These are phyloP conservation scores for Talaromyces ruber DNA, from an alignment of 495 filamentous ascomycete species.

Conservation along the genomic window DNA sequence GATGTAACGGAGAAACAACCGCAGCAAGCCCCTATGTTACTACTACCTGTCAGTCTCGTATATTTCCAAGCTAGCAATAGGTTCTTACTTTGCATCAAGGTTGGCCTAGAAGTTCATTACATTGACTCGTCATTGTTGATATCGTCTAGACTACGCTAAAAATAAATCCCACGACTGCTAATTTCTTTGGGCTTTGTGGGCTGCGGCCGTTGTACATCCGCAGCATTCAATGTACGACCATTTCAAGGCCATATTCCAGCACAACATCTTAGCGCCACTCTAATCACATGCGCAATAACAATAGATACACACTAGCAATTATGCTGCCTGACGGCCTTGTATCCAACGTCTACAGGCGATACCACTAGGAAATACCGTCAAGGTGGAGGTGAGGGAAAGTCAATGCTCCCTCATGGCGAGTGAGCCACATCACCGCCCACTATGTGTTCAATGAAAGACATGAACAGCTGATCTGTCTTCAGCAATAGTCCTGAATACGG, in stretches of 20 bases:
- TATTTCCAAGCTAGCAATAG: neutral
- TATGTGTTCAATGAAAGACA: neutral
- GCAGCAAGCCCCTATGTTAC: too few species aligned
- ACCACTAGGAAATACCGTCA: neutral
- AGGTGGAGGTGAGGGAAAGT: neutral
- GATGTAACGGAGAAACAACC: neutral
- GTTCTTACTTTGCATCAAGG: neutral
- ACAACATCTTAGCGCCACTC: neutral
- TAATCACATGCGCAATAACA: neutral
- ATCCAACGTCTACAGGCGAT: neutral
- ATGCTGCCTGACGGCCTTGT: neutral
- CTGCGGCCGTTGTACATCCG: neutral
- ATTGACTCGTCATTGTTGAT: neutral
- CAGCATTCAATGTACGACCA: neutral
- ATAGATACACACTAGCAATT: neutral
- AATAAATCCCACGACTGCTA: neutral
- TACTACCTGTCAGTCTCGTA: too few species aligned
- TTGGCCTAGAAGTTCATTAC: neutral
- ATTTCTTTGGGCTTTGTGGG: neutral
- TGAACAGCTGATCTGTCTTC: neutral
- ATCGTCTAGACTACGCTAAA: neutral
- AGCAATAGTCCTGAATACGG: neutral
- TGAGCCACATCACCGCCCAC: neutral
- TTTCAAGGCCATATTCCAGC: neutral
- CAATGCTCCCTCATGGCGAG: neutral